A percentile compares a stretch with the other conserved stretches of the same genome.
Evolutionary conservation across 495 filamentous ascomycete species (phyloP).

Genomic region (Talaromyces liani): DNA sequence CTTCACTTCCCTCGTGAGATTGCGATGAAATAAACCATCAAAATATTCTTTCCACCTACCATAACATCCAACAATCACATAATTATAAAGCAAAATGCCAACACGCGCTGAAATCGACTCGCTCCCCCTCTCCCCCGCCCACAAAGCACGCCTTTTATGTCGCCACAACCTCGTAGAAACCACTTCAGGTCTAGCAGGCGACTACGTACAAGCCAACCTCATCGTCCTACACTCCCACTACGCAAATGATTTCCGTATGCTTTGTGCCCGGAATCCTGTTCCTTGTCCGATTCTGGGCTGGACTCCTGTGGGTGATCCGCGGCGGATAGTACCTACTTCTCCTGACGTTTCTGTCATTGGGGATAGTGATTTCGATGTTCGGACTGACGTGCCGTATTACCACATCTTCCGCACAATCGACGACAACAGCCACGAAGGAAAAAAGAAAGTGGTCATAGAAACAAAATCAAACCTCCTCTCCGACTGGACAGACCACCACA

Average conservation of each 20-base stretch:
- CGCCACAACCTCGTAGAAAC: slow-evolving; percentile 25
- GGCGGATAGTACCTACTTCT: not conserved
- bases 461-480: slow-evolving; percentile 32
- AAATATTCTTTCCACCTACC: not conserved
- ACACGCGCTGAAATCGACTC: not conserved
- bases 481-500: slow-evolving; percentile 43
- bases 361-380: slow-evolving; percentile 34
- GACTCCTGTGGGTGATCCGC: not conserved
- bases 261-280: slow-evolving; percentile 50
- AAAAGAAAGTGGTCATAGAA: slow-evolving; percentile 6
- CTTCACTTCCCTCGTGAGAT: not conserved
- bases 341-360: slow-evolving; percentile 19
- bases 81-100: not conserved
- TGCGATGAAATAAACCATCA: not conserved
- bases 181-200: slow-evolving; percentile 44
- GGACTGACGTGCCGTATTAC: slow-evolving; percentile 45
- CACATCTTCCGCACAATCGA: slow-evolving; percentile 33
- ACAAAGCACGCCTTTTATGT: slow-evolving; percentile 36
- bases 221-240: slow-evolving; percentile 45
- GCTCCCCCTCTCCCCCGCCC: slow-evolving; percentile 16
- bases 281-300: slow-evolving; percentile 43
- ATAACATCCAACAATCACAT: not conserved
- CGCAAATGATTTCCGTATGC: slow-evolving; percentile 41
- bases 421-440: not conserved
- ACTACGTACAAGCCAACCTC: slow-evolving; percentile 51